Base-by-base conservation (phyloP, 139 green algal species). In the Coelastrella sp. region DNA sequence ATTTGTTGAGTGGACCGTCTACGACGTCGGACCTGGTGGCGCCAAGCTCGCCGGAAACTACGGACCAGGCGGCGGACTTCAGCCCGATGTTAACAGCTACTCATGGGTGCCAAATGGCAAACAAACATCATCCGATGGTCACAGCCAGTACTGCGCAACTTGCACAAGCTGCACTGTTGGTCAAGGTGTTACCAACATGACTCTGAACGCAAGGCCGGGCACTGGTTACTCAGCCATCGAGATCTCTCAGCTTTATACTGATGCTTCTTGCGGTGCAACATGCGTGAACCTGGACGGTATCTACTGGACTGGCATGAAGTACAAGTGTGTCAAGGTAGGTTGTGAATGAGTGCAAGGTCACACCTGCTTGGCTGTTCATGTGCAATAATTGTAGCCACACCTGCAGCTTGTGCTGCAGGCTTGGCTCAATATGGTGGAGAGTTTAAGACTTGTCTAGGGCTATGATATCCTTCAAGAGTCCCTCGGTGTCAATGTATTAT, bases 291-390 rank as follows among this genome's bases (percentile, higher is more conserved):
- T 74, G 19, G 80, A 86, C 59, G 60, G 80, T 20, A 57, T 47
- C 0, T 86, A 59, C 60, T 86, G 80, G 80, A 74, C 80, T 59
- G 80, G 80, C 14, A 86, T 86, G 80, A 60, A 68, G 19, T 86
- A 86, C 59, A 59, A 17, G 19, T 86, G 80, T 57, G n/a, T 86
- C 4, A 16, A 75, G 80, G 80, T 86, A 56, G 13, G 80, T 17
- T 17, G 61, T 17, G n/a, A n/a, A n/a, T n/a, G n/a, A n/a, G n/a
- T n/a, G n/a, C n/a, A n/a, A n/a, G n/a, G n/a, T n/a, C n/a, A n/a
- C n/a, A n/a, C n/a, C n/a, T n/a, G n/a, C n/a, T n/a, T n/a, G n/a
- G n/a, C n/a, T n/a, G n/a, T n/a, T n/a, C n/a, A n/a, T n/a, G n/a
- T n/a, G n/a, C n/a, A n/a, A n/a, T n/a, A n/a, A n/a, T n/a, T n/a